These are phyloP conservation scores for Ajuga chamaepitys DNA, from an alignment of 257 asterid genomes.

Conservation along the genomic window DNA sequence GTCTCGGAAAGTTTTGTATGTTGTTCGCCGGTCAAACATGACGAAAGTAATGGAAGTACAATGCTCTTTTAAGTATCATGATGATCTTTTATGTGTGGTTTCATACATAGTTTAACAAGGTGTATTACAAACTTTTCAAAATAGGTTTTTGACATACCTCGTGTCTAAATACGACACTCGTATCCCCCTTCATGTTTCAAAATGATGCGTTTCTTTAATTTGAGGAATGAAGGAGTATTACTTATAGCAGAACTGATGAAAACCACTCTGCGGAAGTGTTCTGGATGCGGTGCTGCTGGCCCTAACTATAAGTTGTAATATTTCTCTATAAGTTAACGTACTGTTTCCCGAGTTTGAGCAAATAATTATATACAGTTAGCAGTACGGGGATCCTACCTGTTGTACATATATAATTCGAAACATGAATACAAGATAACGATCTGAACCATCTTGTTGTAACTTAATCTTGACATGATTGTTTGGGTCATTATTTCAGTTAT, in stretches of 20 bases:
- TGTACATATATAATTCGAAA: not conserved
- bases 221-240: not conserved
- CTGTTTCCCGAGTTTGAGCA: conserved; percentile 5
- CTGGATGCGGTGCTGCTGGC: not conserved
- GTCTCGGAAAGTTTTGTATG: not conserved
- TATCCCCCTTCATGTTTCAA: not conserved
- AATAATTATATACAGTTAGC: not conserved
- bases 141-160: not conserved
- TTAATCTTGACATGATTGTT: not conserved
- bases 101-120: not conserved
- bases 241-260: not conserved
- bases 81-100: not conserved
- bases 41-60: not conserved
- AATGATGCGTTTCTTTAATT: not conserved
- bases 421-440: not conserved
- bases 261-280: not conserved
- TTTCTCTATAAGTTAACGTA: not conserved
- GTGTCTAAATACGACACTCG: not conserved
- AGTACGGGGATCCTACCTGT: not conserved
- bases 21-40: not conserved
- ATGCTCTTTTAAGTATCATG: not conserved
- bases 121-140: conserved; percentile 3
- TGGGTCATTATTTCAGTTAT: conserved; percentile 2
- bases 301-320: not conserved
- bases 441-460: not conserved